A percentile compares a stretch with the other conserved stretches of the same genome.
Evolutionary conservation across 2,329 filamentous ascomycete genomes (phyloP).

Genomic region (Didymella lethalis): DNA sequence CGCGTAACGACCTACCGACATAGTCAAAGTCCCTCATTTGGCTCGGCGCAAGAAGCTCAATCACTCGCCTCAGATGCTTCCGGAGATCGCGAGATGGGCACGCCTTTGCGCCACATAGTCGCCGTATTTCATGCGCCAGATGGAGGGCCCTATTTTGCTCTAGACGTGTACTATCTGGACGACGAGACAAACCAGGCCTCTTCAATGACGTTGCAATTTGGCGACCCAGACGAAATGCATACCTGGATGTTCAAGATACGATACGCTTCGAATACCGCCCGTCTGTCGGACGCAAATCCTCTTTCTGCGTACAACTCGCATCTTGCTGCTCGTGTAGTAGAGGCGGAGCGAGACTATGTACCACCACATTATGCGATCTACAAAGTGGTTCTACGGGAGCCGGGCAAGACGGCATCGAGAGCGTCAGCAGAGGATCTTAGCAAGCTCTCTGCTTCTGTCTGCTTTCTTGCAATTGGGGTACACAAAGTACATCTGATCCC

Average conservation of each 20-base stretch:
- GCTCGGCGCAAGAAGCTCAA: conserved; percentile 66
- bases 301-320: conserved; percentile 68
- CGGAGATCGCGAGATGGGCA: conserved; percentile 64
- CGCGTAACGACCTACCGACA: conserved; percentile 60
- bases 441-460: conserved; percentile 70
- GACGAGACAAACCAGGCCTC: conserved; percentile 68
- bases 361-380: conserved; percentile 72
- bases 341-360: conserved; percentile 73
- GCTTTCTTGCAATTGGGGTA: conserved; percentile 72
- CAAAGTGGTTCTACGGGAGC: conserved; percentile 70
- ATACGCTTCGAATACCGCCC: conserved; percentile 64
- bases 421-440: conserved; percentile 72
- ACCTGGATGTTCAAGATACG: conserved; percentile 71
- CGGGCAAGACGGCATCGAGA: conserved; percentile 62
- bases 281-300: conserved; percentile 59
- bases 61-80: conserved; percentile 59
- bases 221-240: conserved; percentile 70
- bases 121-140: conserved; percentile 73
- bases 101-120: conserved; percentile 71
- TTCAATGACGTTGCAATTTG: conserved; percentile 69
- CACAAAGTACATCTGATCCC: conserved; percentile 75
- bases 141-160: conserved; percentile 69
- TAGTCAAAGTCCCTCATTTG: conserved; percentile 64
- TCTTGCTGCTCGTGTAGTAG: conserved; percentile 68
- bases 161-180: conserved; percentile 73